Percentiles rank a stretch among this genome's conserved stretches.
These are phyloP conservation scores for Margaritispora aquatica DNA, from an alignment of 495 filamentous ascomycete genomes.

Conservation along the genomic window DNA sequence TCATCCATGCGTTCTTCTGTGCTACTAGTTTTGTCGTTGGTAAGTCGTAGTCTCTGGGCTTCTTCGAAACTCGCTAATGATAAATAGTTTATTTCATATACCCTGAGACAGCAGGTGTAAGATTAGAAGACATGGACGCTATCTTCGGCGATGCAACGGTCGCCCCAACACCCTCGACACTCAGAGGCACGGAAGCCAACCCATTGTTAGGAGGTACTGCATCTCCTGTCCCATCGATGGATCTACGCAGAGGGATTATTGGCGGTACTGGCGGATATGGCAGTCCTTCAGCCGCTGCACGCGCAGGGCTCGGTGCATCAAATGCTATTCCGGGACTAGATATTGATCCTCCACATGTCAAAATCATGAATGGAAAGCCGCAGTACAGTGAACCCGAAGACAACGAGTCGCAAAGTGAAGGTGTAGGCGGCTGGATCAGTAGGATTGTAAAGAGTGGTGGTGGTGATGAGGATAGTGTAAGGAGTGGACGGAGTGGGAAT, in stretches of 20 bases:
- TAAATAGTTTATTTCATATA: conserved; percentile 87
- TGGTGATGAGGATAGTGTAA: conserved; percentile 32
- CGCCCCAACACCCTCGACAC: conserved; percentile 58
- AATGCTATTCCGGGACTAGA: conserved; percentile 62
- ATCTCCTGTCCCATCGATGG: conserved; percentile 75
- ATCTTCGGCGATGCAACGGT: conserved; percentile 87
- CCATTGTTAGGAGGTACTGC: conserved; percentile 62
- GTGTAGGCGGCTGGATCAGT: conserved; percentile 42
- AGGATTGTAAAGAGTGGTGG: conserved; percentile 44
- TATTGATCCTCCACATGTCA: conserved; percentile 59
- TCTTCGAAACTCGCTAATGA: conserved; percentile 18
- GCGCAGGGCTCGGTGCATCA: conserved; percentile 25
- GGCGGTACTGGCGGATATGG: conserved; percentile 1
- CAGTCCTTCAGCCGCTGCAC: neutral
- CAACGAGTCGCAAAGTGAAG: conserved; percentile 31
- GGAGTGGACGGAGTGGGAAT: conserved; percentile 16
- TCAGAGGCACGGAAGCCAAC: conserved; percentile 57
- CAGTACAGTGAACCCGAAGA: conserved; percentile 21
- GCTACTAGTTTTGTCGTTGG: conserved; percentile 93
- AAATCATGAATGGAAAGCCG: conserved; percentile 41
- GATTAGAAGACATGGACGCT: conserved; percentile 91
- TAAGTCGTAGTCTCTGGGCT: conserved; percentile 40
- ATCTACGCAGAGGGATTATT: conserved; percentile 48
- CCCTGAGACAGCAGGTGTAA: conserved; percentile 90
- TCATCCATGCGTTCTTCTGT: conserved; percentile 96